Conservation (phyloP, 2,329 filamentous ascomycete species). For the Chrysoporthe puriensis region DNA sequence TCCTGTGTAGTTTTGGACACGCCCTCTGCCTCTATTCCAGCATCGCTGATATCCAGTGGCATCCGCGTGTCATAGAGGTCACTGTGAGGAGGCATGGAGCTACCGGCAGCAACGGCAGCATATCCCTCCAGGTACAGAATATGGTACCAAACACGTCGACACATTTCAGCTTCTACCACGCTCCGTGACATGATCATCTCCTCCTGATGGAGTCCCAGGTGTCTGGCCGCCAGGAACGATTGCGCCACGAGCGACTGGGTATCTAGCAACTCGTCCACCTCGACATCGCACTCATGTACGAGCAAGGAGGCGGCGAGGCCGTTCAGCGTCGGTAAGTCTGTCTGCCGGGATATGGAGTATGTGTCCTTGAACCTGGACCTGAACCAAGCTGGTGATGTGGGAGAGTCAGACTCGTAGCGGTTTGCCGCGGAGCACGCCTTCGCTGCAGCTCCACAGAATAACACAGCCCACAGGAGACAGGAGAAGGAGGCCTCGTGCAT, state of each 20-base stretch:
- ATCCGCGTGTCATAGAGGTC: neutral
- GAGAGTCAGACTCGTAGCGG: neutral
- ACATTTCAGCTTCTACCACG: conserved; percentile 3
- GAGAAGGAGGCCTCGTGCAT: neutral
- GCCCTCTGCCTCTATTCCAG: neutral
- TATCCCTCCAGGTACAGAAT: neutral
- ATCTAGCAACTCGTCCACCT: conserved; percentile 1
- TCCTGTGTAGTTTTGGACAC: too few relatives aligned
- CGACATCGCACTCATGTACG: neutral
- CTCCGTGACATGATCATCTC: neutral
- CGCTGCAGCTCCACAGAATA: conserved; percentile 1
- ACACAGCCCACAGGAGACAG: neutral
- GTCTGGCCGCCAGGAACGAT: neutral
- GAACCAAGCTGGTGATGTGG: neutral
- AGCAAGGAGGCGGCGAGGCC: conserved; percentile 1
- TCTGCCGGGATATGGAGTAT: neutral
- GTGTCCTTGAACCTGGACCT: neutral
- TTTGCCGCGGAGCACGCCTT: neutral
- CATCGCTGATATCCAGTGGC: neutral
- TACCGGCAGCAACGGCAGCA: neutral
- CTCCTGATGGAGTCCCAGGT: neutral
- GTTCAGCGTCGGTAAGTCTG: neutral
- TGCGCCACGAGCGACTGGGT: neutral
- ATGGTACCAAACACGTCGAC: conserved; percentile 3
- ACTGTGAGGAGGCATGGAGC: neutral